phyloP scores from a whole-genome alignment of 2,329 filamentous ascomycete genomes.

The Alternaria consortialis region DNA sequence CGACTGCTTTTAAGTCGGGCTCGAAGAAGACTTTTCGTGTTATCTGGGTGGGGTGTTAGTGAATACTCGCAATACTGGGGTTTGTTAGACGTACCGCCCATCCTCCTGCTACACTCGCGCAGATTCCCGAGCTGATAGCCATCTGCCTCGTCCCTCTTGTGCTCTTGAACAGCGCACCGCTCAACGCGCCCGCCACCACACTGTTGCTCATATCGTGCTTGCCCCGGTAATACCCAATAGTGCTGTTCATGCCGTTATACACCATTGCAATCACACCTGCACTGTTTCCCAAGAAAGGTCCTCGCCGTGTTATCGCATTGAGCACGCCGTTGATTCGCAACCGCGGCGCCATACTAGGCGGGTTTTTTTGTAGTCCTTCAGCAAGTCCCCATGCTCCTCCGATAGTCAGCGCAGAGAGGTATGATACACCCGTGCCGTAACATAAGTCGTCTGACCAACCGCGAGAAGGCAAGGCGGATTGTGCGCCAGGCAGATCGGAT shows the following conservation, averaged over 20 bases:
- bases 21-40: slow-evolving; percentile 42
- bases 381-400: slow-evolving; percentile 93
- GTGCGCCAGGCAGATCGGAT: slow-evolving; percentile 83
- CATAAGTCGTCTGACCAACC: slow-evolving; percentile 98
- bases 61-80: not conserved
- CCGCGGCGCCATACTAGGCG: slow-evolving; percentile 80
- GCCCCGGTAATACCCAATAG: slow-evolving; percentile 51
- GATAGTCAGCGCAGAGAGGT: slow-evolving; percentile 83
- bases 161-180: slow-evolving; percentile 96
- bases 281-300: slow-evolving; percentile 95
- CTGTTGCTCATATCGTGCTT: slow-evolving; percentile 82
- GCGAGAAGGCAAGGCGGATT: slow-evolving; percentile 89
- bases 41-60: slow-evolving; percentile 22
- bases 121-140: slow-evolving; percentile 91
- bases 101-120: slow-evolving; percentile 81
- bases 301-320: slow-evolving; percentile 91
- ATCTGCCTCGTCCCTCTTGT: slow-evolving; percentile 89
- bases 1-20: slow-evolving; percentile 19
- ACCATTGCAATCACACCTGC: slow-evolving; percentile 94
- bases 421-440: slow-evolving; percentile 95
- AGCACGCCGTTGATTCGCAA: slow-evolving; percentile 92
- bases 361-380: slow-evolving; percentile 81
- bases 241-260: slow-evolving; percentile 77
- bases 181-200: slow-evolving; percentile 82
- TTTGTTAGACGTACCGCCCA: slow-evolving; percentile 74